phyloP scores from a whole-genome alignment of 108 stramenopile species.

The Nitzschia sp. region DNA sequence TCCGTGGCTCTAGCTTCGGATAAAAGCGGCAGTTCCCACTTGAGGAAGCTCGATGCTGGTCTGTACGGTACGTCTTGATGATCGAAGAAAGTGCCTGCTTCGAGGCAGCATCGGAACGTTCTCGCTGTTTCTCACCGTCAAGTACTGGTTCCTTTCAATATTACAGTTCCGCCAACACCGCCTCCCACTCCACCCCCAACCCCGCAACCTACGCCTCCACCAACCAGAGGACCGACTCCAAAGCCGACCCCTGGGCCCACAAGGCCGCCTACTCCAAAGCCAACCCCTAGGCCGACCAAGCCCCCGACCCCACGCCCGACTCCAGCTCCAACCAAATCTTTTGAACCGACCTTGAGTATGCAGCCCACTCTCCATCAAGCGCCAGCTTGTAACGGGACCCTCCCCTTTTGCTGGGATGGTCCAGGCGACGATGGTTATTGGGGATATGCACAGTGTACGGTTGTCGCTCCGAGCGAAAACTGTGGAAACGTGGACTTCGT shows the following conservation, averaged over 20 bases:
- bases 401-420: constrained; percentile 8
- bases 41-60: no score
- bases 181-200: no score
- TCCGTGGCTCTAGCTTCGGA: no score
- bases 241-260: background rate
- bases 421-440: background rate
- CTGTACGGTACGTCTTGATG: no score
- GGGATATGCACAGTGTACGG: constrained; percentile 11
- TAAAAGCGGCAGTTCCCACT: no score
- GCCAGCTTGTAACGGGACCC: background rate
- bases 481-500: constrained; percentile 3
- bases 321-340: background rate
- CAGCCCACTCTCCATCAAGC: background rate
- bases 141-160: no score
- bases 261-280: background rate
- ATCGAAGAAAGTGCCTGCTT: no score
- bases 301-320: no score
- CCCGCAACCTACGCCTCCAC: no score
- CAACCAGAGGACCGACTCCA: background rate
- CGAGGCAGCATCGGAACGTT: no score
- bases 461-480: background rate
- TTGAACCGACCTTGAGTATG: constrained; percentile 4
- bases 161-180: no score
- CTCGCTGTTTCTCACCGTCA: no score
- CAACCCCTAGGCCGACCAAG: background rate